Evolutionary conservation across 176 grass and related monocot species (phyloP).

Genomic region (Phyllostachys edulis): DNA sequence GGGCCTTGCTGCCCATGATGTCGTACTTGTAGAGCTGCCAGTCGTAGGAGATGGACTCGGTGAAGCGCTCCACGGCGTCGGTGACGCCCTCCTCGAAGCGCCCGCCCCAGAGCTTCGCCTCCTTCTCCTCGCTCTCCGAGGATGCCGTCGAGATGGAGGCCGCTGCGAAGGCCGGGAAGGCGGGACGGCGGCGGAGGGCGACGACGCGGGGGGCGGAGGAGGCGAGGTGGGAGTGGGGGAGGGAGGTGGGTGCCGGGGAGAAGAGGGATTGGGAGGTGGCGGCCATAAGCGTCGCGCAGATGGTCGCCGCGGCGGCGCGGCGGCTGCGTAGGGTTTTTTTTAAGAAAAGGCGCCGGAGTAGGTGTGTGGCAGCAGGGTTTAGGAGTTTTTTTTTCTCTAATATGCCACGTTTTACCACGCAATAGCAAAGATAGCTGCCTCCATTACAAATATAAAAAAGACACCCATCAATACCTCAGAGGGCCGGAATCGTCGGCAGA

Average conservation of each 20-base stretch:
- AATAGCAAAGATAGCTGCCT: too few species aligned
- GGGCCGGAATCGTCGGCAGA: too few species aligned
- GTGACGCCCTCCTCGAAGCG: conserved; percentile 70
- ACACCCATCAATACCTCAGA: too few species aligned
- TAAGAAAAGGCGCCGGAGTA: too few species aligned
- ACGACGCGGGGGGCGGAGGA: neutral
- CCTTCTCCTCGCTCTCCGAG: conserved; percentile 49
- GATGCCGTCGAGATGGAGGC: conserved; percentile 30
- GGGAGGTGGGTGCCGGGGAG: conserved; percentile 18
- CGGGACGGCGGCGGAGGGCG: neutral
- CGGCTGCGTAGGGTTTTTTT: too few species aligned
- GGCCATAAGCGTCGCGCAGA: conserved; percentile 27
- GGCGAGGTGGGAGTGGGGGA: neutral
- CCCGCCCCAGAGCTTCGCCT: conserved; percentile 77
- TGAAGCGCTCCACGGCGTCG: conserved; percentile 77
- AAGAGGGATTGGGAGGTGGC: conserved; percentile 44
- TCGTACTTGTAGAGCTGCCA: conserved; percentile 96
- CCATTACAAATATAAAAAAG: too few species aligned
- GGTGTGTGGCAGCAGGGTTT: too few species aligned
- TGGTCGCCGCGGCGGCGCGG: neutral
- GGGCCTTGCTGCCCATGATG: conserved; percentile 91
- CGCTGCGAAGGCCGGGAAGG: conserved; percentile 22
- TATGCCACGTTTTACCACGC: too few species aligned
- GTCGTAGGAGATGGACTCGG: conserved; percentile 89
- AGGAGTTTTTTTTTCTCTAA: too few species aligned